Conservation (phyloP, 75 land plant species). For the Gnetum montanum region DNA sequence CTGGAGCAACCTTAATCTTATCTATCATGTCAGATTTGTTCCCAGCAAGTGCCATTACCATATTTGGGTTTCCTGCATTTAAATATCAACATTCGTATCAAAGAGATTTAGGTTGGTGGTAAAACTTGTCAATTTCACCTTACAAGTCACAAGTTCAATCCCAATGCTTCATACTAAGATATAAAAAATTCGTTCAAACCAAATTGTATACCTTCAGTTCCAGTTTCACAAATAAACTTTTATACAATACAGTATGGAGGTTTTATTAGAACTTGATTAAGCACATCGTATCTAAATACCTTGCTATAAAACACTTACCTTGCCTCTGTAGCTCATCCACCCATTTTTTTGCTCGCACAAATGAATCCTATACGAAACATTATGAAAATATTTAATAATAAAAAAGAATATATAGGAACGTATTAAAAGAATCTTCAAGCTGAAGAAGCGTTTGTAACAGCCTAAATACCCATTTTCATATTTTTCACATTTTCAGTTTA, state of each 20-base stretch:
- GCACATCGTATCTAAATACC: no score
- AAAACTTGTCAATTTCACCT: background rate
- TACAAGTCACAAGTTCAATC: background rate
- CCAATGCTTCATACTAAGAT: background rate
- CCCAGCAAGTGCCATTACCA: slow-evolving; percentile 94
- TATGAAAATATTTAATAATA: no score
- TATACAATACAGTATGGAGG: background rate
- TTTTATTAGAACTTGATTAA: background rate
- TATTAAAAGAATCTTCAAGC: no score
- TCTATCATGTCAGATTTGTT: slow-evolving; percentile 81
- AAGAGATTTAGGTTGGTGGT: background rate
- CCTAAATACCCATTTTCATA: no score
- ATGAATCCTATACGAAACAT: slow-evolving; percentile 50
- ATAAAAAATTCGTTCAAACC: background rate
- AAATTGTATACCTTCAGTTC: background rate
- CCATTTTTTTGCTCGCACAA: slow-evolving; percentile 93
- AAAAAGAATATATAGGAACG: no score
- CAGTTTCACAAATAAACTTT: background rate
- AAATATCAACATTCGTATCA: background rate
- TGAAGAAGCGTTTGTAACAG: no score
- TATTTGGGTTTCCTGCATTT: slow-evolving; percentile 65
- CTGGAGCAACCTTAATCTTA: slow-evolving; percentile 58
- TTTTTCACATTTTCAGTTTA: no score
- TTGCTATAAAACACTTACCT: slow-evolving; percentile 26
- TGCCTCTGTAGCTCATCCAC: slow-evolving; percentile 88